phyloP scores from a whole-genome alignment of 345 rosid genomes.

The Boechera retrofracta region DNA sequence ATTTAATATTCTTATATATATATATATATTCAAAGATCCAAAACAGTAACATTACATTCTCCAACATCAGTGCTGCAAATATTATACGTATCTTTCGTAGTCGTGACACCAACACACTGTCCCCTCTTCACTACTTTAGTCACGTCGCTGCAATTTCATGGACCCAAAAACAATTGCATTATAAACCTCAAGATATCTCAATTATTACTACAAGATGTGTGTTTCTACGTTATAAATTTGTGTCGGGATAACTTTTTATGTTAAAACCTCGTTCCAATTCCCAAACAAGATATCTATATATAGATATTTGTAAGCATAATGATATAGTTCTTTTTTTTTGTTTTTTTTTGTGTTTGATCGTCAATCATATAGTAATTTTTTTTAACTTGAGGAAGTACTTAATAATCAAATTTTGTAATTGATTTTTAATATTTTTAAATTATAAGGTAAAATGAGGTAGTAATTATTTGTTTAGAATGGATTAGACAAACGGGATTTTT shows the following conservation, averaged over 20 bases:
- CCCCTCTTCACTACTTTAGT: conserved; percentile 39
- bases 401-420: neutral
- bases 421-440: neutral
- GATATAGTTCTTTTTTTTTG: neutral
- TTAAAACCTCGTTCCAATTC: conserved; percentile 14
- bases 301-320: conserved; percentile 10
- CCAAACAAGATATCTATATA: conserved; percentile 12
- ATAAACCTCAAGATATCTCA: conserved; percentile 21
- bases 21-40: neutral
- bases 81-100: conserved; percentile 33
- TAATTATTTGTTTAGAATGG: neutral
- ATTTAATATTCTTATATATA: conserved; percentile 10
- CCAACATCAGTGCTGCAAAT: conserved; percentile 36
- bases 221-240: conserved; percentile 29
- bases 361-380: neutral
- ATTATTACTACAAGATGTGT: conserved; percentile 31
- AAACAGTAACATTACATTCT: conserved; percentile 37
- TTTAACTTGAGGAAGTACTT: neutral
- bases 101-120: conserved; percentile 42
- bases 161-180: conserved; percentile 34
- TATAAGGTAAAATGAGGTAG: neutral
- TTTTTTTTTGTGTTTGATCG: neutral
- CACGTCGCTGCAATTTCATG: conserved; percentile 40
- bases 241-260: conserved; percentile 24
- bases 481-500: neutral